phyloP scores from a whole-genome alignment of 257 asterid species.

The Ballota nigra region DNA sequence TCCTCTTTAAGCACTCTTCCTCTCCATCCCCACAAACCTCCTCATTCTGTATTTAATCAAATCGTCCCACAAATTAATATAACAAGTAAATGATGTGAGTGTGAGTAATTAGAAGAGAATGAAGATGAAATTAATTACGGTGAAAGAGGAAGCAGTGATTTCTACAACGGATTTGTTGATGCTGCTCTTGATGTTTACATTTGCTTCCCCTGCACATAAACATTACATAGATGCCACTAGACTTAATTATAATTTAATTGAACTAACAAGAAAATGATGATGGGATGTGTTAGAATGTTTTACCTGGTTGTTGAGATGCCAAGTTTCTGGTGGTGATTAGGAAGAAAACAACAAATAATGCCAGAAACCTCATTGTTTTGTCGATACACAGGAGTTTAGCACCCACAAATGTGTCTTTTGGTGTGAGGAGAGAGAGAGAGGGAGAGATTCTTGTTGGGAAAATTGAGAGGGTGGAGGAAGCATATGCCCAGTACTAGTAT shows the following conservation, averaged over 20 bases:
- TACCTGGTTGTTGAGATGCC: constrained; percentile 27
- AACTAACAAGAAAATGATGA: background rate
- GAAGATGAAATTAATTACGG: background rate
- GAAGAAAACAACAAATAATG: constrained; percentile 26
- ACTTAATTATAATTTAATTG: background rate
- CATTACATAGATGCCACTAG: background rate
- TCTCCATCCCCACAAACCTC: constrained; percentile 31
- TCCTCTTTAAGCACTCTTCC: constrained; percentile 63
- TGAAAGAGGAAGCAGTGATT: constrained; percentile 10
- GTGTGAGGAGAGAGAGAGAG: constrained; percentile 22
- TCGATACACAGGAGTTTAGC: too few species aligned
- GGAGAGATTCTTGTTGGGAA: constrained; percentile 27
- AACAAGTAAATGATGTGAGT: background rate
- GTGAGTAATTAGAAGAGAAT: too few species aligned
- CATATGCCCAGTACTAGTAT: constrained; percentile 29
- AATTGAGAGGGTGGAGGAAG: constrained; percentile 22
- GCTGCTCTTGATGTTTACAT: background rate
- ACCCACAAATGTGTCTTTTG: background rate
- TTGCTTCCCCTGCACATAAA: constrained; percentile 20
- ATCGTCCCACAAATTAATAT: too few species aligned
- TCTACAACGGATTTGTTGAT: constrained; percentile 9
- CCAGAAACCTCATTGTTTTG: constrained; percentile 28
- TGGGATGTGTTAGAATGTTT: background rate
- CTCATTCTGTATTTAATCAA: too few species aligned
- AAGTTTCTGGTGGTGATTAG: constrained; percentile 30